Evolutionary conservation across 2,329 filamentous ascomycete genomes (phyloP), one percentile per base, ranked within the genome.

Genomic region (Beauveria sp.): DNA sequence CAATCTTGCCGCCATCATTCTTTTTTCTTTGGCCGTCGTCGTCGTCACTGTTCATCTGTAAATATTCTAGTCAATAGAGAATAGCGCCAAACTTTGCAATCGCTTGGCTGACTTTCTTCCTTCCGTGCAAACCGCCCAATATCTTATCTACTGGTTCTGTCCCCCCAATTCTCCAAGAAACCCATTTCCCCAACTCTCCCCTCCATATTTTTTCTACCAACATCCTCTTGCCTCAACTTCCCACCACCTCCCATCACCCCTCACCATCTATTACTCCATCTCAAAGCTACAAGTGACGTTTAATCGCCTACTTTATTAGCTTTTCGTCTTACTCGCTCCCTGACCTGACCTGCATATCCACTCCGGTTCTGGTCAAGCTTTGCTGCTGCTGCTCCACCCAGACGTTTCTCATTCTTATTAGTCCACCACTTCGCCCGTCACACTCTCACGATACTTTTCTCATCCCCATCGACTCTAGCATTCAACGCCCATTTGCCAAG

Each of bases 401-500:
- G n/a, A 26, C 37, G 40, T 24, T 48, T 9, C 16, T 14, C 9
- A 10, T 34, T 20, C 20, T 34, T 46, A 18, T 30, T 26, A 26
- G 50, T 37, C 16, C 26, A 22, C n/a, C n/a, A 22, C 20, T 30
- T 34, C 9, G 26, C 40, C 41, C 6, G 2, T 37, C 20, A 46
- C 12, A 53, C 18, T 37, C 37, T 46, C 28, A 37, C 47, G n/a
- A 44, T 8, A 12, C 26, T 8, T 7, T 18, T 55, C 28, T 47
- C 41, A 37, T 52, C 28, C 20, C 26, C 14, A 2, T 60, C 16
- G 34, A 37, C 34, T 37, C 5, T 0, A 37, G 34, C 14, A 16
- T 26, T 40, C 24, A 37, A 18, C 34, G 3, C 12, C 26, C 24
- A 50, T 52, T 18, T 43, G 50, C 59, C 73, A 81, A 67, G 66